These are phyloP conservation scores for Eucalyptus globulus DNA, from an alignment of 345 rosid species.

Conservation along the genomic window DNA sequence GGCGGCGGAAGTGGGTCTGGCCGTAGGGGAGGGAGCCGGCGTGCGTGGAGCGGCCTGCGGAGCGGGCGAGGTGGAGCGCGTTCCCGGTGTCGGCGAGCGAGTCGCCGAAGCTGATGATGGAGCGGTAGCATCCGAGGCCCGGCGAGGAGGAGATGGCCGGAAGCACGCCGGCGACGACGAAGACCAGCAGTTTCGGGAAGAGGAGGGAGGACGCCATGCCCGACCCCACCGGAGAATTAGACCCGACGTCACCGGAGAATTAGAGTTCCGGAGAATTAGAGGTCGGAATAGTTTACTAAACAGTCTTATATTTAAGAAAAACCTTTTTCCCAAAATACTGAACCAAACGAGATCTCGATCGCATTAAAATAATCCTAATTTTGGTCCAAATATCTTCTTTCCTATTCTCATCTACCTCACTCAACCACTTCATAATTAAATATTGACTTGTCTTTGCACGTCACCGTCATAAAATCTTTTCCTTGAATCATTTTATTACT, in stretches of 20 bases:
- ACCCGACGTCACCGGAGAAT: neutral
- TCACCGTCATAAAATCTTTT: too few relatives aligned
- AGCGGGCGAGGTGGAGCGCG: neutral
- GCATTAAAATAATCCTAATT: neutral
- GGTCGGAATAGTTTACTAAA: neutral
- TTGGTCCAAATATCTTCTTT: too few relatives aligned
- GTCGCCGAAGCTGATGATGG: slow-evolving; percentile 57
- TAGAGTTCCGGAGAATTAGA: neutral
- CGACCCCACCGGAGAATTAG: neutral
- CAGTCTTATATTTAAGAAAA: too few relatives aligned
- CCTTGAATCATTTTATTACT: too few relatives aligned
- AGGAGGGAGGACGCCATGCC: neutral
- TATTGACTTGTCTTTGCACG: too few relatives aligned
- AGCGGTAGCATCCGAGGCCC: neutral
- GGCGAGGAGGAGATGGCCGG: neutral
- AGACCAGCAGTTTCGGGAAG: neutral
- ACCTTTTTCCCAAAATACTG: too few relatives aligned
- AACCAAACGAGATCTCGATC: neutral
- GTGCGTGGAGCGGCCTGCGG: neutral
- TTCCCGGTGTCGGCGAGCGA: slow-evolving; percentile 43
- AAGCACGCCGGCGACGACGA: neutral
- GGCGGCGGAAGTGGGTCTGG: slow-evolving; percentile 19
- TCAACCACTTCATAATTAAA: too few relatives aligned
- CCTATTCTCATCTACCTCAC: neutral
- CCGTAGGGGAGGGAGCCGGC: slow-evolving; percentile 26